These are phyloP conservation scores for Acanthochlamys bracteata DNA, from an alignment of 106 monocot species.

Conservation along the genomic window DNA sequence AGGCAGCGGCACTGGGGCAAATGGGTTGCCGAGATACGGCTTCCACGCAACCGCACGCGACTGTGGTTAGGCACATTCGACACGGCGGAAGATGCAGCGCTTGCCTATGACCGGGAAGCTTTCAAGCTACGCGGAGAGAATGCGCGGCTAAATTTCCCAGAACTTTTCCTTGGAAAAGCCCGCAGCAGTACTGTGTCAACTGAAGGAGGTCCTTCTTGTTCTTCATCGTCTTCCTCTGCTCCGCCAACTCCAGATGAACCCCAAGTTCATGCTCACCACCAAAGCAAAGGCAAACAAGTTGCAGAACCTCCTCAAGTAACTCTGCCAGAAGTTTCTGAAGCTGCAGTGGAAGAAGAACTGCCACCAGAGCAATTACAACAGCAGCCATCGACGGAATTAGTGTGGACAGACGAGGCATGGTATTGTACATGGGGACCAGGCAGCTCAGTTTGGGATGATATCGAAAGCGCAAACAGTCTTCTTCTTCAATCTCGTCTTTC, in stretches of 20 bases:
- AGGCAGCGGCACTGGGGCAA: conserved; percentile 71
- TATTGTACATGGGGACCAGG: conserved; percentile 78
- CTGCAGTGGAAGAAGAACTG: not conserved
- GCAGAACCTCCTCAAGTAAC: not conserved
- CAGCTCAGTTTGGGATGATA: conserved; percentile 81
- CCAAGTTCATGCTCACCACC: not conserved
- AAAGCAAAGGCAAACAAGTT: not conserved
- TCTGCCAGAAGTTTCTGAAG: not conserved
- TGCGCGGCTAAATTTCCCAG: conserved; percentile 82
- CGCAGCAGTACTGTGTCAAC: not conserved
- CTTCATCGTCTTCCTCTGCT: conserved; percentile 21
- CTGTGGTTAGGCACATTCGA: conserved; percentile 96
- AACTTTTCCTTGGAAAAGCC: conserved; percentile 51
- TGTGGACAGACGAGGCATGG: conserved; percentile 61
- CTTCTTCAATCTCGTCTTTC: conserved; percentile 50
- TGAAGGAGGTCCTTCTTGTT: conserved; percentile 3
- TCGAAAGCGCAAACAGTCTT: conserved; percentile 59
- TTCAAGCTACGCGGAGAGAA: conserved; percentile 79
- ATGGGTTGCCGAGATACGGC: conserved; percentile 68
- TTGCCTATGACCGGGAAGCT: conserved; percentile 92
- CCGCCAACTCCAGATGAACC: conserved; percentile 14
- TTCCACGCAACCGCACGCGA: conserved; percentile 67
- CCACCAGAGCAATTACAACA: not conserved
- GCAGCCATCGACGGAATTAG: conserved; percentile 4
- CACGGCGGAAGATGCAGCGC: conserved; percentile 89